These are phyloP conservation scores for Esteya vermicola DNA, from an alignment of 2,329 filamentous ascomycete species.

Conservation along the genomic window DNA sequence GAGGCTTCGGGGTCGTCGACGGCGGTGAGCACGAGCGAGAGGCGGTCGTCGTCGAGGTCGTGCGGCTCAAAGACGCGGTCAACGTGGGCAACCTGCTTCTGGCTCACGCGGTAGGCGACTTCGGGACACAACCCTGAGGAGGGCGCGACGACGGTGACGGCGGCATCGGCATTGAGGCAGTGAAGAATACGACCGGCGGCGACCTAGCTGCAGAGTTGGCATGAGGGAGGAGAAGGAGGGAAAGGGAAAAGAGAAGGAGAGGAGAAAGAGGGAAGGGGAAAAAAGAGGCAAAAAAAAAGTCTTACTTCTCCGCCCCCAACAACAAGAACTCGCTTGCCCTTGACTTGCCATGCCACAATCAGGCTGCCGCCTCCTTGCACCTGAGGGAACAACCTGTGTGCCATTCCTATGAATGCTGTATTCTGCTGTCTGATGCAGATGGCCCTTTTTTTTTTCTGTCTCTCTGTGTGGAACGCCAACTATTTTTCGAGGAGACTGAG, in stretches of 20 bases:
- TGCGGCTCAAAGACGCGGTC: constrained; percentile 72
- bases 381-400: constrained; percentile 51
- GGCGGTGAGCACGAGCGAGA: constrained; percentile 89
- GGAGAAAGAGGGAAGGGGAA: neutral
- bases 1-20: constrained; percentile 91
- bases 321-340: constrained; percentile 77
- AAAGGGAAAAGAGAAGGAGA: neutral
- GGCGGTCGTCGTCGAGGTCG: constrained; percentile 70
- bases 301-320: constrained; percentile 87
- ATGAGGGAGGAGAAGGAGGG: too few relatives aligned
- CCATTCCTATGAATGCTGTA: too few relatives aligned
- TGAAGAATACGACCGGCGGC: constrained; percentile 89
- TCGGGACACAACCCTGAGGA: constrained; percentile 71
- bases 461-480: too few relatives aligned
- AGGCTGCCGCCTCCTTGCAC: constrained; percentile 85
- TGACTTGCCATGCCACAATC: constrained; percentile 91
- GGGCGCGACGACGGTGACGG: constrained; percentile 75
- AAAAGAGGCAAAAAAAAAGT: constrained; percentile 5
- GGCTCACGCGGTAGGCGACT: constrained; percentile 65
- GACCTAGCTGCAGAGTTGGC: constrained; percentile 50
- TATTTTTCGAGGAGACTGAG: too few relatives aligned
- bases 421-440: too few relatives aligned
- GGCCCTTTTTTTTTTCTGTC: too few relatives aligned
- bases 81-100: constrained; percentile 63
- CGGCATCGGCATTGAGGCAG: constrained; percentile 87